Conservation (phyloP, 2,329 filamentous ascomycete genomes). For the Septoria linicola region DNA sequence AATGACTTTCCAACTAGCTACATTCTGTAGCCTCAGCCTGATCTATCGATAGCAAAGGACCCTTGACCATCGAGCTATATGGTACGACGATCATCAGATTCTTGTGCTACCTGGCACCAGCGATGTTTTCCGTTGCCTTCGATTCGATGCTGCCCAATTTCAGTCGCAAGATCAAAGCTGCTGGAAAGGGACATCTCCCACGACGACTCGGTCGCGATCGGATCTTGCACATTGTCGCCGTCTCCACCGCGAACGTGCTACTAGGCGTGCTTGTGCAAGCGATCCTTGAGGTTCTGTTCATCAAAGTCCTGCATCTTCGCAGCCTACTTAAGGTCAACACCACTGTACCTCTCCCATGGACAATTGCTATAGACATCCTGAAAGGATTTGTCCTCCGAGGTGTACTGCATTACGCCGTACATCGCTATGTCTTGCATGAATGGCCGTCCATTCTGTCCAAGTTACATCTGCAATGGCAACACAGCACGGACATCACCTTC, state of each 20-base stretch:
- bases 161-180: constrained; percentile 66
- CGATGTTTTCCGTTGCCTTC: constrained; percentile 69
- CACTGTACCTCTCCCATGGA: constrained; percentile 58
- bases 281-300: constrained; percentile 55
- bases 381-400: constrained; percentile 58
- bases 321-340: constrained; percentile 60
- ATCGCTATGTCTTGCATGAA: constrained; percentile 65
- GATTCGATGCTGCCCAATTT: constrained; percentile 70
- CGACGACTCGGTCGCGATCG: constrained; percentile 42
- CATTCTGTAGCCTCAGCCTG: constrained; percentile 2
- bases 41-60: constrained; percentile 58
- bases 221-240: constrained; percentile 52
- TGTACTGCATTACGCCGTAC: constrained; percentile 69
- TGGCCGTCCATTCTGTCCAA: constrained; percentile 33
- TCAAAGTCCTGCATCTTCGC: constrained; percentile 52
- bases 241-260: constrained; percentile 57
- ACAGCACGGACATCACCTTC: constrained; percentile 58
- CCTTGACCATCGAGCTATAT: constrained; percentile 71
- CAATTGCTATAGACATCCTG: constrained; percentile 55
- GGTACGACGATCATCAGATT: constrained; percentile 67
- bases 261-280: constrained; percentile 57
- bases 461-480: constrained; percentile 57
- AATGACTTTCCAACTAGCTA: not conserved
- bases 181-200: constrained; percentile 55
- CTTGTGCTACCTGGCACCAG: constrained; percentile 71